Base-by-base conservation (phyloP, 2,329 filamentous ascomycete genomes). In the Allantophomopsis cytisporea region DNA sequence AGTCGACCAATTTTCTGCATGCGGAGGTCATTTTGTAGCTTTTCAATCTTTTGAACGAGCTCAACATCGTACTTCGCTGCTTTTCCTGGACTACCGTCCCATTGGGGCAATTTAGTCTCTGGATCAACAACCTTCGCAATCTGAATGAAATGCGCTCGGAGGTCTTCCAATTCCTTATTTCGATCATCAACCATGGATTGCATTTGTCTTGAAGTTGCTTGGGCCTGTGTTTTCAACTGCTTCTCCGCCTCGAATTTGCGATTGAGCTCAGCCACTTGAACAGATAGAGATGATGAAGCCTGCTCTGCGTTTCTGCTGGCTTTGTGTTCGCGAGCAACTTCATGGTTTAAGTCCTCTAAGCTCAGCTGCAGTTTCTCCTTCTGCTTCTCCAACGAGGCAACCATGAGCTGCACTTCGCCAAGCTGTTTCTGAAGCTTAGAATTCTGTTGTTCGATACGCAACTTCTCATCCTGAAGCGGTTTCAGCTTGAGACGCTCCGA, bases 321-420 rank as follows among this genome's bases (percentile, higher is more conserved):
- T 63, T 95, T 93, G 54, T 88, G 85, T 60, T 95, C 89, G 21
- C 87, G 74, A 37, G 83, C 83, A 39, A 95, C 73, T 58, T 96
- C 87, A 50, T 96, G 89, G 49, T 86, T 94, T 30, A 95, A 67
- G 56, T 98, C 89, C 56, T 98, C 89, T 7, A 96, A 62, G 51
- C 73, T 87, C 33, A 96, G 71, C 38, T 87, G 76, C 20, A 96
- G 68, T 60, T 95, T 95, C 60, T 96, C 89, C 39, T 91, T 83
- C 58, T 91, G 86, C 66, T 96, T 96, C 57, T 95, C 87, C 7
- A 95, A 63, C 1, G 84, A 83, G 0, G 83, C 83, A 47, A 94
- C 77, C 5, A 77, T 77, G 17, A 95, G 61, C 51, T 95, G 89
- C 5, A 83, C 71, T 48, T 95, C 88, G 41, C 83, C 86, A 11